A percentile compares a stretch with the other conserved stretches of the same genome.
phyloP scores from a whole-genome alignment of 495 filamentous ascomycete species.

The Barbatosphaeria neglecta region DNA sequence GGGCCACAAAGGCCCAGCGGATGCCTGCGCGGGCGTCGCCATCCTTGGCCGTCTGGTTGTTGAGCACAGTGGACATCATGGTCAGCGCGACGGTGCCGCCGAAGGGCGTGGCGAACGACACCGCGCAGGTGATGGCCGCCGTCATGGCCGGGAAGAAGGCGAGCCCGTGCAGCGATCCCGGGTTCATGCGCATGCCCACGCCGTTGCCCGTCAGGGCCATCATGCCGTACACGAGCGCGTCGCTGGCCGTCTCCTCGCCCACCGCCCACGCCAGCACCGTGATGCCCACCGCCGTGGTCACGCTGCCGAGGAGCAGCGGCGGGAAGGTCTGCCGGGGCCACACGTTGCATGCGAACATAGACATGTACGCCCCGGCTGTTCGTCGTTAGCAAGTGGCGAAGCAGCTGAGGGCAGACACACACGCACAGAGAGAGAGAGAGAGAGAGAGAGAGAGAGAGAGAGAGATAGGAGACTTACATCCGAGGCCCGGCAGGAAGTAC shows the following conservation, averaged over 20 bases:
- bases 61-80: constrained; percentile 50
- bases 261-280: constrained; percentile 38
- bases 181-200: constrained; percentile 36
- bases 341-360: constrained; percentile 42
- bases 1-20: constrained; percentile 43
- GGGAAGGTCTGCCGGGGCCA: constrained; percentile 45
- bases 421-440: not conserved
- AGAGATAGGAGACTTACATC: constrained; percentile 15
- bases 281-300: constrained; percentile 35
- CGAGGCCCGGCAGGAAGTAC: constrained; percentile 32
- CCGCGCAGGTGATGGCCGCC: constrained; percentile 37
- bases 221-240: constrained; percentile 41
- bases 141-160: constrained; percentile 42
- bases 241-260: constrained; percentile 15
- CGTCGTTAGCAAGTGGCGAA: not conserved
- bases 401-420: too few species aligned
- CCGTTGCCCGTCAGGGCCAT: constrained; percentile 47
- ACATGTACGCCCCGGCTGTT: constrained; percentile 38
- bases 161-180: constrained; percentile 33
- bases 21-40: constrained; percentile 30
- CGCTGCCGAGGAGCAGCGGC: constrained; percentile 36
- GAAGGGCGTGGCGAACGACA: constrained; percentile 40
- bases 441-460: not conserved
- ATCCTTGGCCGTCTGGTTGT: constrained; percentile 27
- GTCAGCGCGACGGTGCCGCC: constrained; percentile 48